Percentiles rank a stretch among this genome's conserved stretches.
phyloP scores from a whole-genome alignment of 2,329 filamentous ascomycete species.

The Venturia pyrina region DNA sequence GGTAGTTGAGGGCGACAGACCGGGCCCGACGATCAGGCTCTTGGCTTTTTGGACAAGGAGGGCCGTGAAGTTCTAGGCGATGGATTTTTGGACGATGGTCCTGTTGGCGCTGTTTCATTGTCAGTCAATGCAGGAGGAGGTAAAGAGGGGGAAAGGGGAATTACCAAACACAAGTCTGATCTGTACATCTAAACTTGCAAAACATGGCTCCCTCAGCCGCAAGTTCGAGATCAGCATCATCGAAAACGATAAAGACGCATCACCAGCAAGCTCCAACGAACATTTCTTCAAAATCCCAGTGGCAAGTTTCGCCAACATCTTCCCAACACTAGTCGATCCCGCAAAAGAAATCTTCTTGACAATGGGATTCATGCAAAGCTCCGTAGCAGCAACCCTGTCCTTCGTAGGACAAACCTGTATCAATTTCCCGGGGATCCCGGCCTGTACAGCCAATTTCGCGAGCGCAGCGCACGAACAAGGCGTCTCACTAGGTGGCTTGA shows the following conservation, averaged over 20 bases:
- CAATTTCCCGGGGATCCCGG: conserved; percentile 10
- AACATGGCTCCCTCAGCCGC: conserved; percentile 11
- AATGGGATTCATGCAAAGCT: conserved; percentile 9
- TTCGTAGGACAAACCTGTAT: conserved; percentile 12
- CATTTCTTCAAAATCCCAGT: conserved; percentile 13
- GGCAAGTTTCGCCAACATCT: conserved; percentile 11
- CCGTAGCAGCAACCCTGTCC: conserved; percentile 11
- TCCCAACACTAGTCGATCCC: conserved; percentile 13
- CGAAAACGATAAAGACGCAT: conserved; percentile 16
- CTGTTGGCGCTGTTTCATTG: conserved; percentile 15
- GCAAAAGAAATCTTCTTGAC: conserved; percentile 14
- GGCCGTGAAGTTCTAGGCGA: conserved; percentile 31
- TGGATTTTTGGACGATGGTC: conserved; percentile 17
- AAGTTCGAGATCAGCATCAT: conserved; percentile 14
- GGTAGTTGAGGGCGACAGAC: conserved; percentile 8
- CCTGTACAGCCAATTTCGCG: conserved; percentile 12
- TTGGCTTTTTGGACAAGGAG: conserved; percentile 10
- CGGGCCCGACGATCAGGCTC: conserved; percentile 6
- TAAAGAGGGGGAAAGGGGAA: background rate
- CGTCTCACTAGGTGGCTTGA: conserved; percentile 13
- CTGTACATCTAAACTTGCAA: conserved; percentile 13
- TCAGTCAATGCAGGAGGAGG: background rate
- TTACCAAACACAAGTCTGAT: conserved; percentile 13
- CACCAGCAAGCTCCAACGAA: conserved; percentile 14
- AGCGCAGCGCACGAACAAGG: conserved; percentile 10